Evolutionary conservation across 768 basidiomycete species (phyloP).

Genomic region (Leccinum truebloodii): DNA sequence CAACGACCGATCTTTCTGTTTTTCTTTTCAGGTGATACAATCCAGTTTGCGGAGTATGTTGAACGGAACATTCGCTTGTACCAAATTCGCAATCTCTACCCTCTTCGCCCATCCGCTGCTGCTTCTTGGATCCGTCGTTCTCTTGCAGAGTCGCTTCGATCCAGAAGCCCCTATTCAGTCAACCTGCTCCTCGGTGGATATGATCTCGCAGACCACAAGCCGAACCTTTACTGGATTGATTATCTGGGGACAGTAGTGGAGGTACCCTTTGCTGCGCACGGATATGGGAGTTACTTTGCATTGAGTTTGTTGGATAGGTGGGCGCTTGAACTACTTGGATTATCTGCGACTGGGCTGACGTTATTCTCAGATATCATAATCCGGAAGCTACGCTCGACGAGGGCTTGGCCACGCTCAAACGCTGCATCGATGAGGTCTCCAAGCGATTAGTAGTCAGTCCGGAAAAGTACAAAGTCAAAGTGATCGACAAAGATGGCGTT

Average conservation of each 20-base stretch:
- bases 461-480: conserved; percentile 82
- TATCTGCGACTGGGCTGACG: background rate
- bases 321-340: conserved; percentile 16
- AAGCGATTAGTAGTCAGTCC: conserved; percentile 81
- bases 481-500: conserved; percentile 91
- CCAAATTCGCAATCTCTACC: conserved; percentile 90
- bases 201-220: conserved; percentile 71
- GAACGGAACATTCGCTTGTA: conserved; percentile 95
- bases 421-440: conserved; percentile 87
- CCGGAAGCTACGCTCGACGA: conserved; percentile 85
- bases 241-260: conserved; percentile 88
- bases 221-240: conserved; percentile 94
- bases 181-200: conserved; percentile 93
- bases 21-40: conserved; percentile 75
- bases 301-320: conserved; percentile 90
- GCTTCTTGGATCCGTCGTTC: conserved; percentile 94
- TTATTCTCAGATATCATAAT: conserved; percentile 73
- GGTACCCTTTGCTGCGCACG: conserved; percentile 93
- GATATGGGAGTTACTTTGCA: conserved; percentile 92
- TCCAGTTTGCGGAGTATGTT: conserved; percentile 95
- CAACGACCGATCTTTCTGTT: background rate
- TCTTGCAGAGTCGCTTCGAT: conserved; percentile 87
- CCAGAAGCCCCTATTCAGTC: conserved; percentile 84
- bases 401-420: conserved; percentile 77
- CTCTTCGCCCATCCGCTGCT: conserved; percentile 87